Base-by-base conservation (phyloP, 2,329 filamentous ascomycete genomes). In the Aspergillus sp. region DNA sequence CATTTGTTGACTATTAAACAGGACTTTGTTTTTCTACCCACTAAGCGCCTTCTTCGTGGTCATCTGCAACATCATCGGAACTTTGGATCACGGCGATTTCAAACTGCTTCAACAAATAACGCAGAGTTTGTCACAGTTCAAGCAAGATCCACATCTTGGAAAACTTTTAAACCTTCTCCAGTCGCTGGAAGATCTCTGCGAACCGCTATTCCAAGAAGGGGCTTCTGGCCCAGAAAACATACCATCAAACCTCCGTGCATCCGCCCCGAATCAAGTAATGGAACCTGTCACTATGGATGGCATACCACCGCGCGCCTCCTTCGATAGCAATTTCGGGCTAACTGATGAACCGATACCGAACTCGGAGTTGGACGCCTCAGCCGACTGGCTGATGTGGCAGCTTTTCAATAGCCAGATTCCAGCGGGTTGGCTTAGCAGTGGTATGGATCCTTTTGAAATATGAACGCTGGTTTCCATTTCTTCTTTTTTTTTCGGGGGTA, bases 341-440 rank as follows among this genome's bases (percentile, higher is more conserved):
- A 30, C 1, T 30, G 28, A 30, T 30, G 41, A 59, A 49, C 28
- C 3, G 5, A 19, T 25, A 21, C 21, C 45, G 2, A 30, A 56
- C 36, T 19, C 32, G 13, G 47, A 53, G 1, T 7, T 38, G 13
- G 57, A 32, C 5, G 8, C 25, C 9, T 54, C 60, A 6, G 48
- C 39, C 15, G 57, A 62, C 13, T 56, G 52, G 57, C 38, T 62
- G 2, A 62, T 59, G 57, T 62, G 60, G 60, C 57, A 62, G 41
- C 28, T 62, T 3, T 62, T 62, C 23, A 59, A 62, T 38, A 60
- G 52, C 39, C 51, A 62, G 25, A 48, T 62, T 10, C 60, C 60
- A 8, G 23, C 51, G 4, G 57, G 57, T 13, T 52, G 58, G 56
- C 30, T 38, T 12, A 30, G 10, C 10, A 30, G 9, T 30, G 9